These are phyloP conservation scores for Candida ascalaphidarum DNA, from an alignment of 805 yeast genomes.

Conservation along the genomic window DNA sequence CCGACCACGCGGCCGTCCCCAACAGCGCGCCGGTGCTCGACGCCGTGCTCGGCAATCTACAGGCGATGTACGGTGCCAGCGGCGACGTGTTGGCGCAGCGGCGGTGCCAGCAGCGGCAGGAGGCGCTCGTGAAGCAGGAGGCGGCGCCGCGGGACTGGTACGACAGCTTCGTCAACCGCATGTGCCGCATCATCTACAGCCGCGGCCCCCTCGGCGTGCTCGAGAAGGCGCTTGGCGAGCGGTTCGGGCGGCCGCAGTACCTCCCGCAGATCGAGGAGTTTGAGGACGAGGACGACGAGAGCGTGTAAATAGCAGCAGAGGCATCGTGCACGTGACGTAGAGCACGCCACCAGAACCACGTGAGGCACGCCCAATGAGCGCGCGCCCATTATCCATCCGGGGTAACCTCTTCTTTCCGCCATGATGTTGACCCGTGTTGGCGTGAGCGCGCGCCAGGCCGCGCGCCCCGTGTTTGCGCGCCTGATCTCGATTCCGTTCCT, in stretches of 20 bases:
- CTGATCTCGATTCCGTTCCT: constrained; percentile 21
- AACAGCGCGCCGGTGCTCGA: constrained; percentile 20
- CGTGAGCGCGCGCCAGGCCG: constrained; percentile 8
- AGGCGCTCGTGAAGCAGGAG: constrained; percentile 18
- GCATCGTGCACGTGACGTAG: no score
- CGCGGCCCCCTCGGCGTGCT: constrained; percentile 35
- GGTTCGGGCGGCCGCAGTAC: constrained; percentile 26
- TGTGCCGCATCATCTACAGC: constrained; percentile 29
- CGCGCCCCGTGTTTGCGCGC: constrained; percentile 10
- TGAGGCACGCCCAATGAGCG: constrained; percentile 6
- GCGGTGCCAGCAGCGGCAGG: constrained; percentile 19
- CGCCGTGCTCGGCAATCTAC: constrained; percentile 22
- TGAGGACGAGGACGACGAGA: constrained; percentile 32
- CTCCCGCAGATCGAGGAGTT: constrained; percentile 31
- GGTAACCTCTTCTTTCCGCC: constrained; percentile 2
- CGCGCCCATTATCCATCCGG: constrained; percentile 2
- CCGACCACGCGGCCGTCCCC: constrained; percentile 16
- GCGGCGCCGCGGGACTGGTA: constrained; percentile 21
- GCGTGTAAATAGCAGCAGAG: not conserved
- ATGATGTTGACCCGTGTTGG: constrained; percentile 25
- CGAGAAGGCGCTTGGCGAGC: constrained; percentile 29
- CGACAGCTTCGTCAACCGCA: constrained; percentile 20
- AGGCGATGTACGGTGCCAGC: constrained; percentile 19
- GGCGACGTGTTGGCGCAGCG: constrained; percentile 14
- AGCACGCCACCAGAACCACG: not conserved